Conservation (phyloP, 169 alveolate species). For the Theileria sp. region DNA sequence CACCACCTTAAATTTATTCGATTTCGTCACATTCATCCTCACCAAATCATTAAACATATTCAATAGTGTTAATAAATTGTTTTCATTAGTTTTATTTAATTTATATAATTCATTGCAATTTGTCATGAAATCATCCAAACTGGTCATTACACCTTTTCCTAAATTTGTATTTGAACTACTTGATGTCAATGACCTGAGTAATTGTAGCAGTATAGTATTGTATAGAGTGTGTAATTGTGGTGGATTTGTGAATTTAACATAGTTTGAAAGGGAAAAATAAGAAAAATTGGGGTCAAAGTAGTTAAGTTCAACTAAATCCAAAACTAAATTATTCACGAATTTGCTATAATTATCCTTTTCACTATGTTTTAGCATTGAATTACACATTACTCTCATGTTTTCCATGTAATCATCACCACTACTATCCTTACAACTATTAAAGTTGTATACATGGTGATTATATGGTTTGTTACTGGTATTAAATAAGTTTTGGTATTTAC, state of each 20-base stretch:
- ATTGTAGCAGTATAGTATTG: background rate
- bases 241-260: background rate
- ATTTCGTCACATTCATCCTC: background rate
- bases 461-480: background rate
- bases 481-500: background rate
- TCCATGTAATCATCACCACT: background rate
- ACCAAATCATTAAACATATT: background rate
- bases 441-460: background rate
- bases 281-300: background rate
- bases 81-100: background rate
- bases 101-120: background rate
- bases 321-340: background rate
- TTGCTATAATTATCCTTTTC: background rate
- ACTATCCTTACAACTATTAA: background rate
- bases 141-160: background rate
- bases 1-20: background rate
- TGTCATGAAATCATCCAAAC: conserved; percentile 4
- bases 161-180: background rate
- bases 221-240: background rate
- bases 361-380: background rate
- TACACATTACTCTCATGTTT: background rate
- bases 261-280: background rate
- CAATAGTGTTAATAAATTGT: background rate
- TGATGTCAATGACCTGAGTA: background rate
- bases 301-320: background rate